Evolutionary conservation across 371 early-diverging fungal genomes (phyloP).

Genomic region (Apophysomyces sp.): DNA sequence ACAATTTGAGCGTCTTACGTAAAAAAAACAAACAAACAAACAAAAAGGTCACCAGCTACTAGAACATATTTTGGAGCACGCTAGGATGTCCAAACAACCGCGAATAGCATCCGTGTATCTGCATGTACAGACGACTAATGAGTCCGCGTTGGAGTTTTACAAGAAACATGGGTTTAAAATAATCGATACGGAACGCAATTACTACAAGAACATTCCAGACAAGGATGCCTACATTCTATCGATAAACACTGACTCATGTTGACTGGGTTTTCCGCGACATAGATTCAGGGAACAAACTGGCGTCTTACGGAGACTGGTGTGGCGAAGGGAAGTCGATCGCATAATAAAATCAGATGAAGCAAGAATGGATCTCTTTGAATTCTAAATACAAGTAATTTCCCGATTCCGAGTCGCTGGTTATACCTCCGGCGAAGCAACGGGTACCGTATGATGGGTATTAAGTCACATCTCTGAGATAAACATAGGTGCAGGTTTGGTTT

Average conservation of each 20-base stretch:
- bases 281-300: neutral
- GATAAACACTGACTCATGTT: constrained; percentile 18
- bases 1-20: neutral
- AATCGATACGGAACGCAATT: constrained; percentile 66
- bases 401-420: too few species aligned
- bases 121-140: constrained; percentile 91
- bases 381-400: too few species aligned
- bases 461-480: too few species aligned
- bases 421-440: too few species aligned
- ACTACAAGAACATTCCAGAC: constrained; percentile 86
- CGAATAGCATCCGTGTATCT: constrained; percentile 56
- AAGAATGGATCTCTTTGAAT: too few species aligned
- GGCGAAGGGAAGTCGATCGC: neutral
- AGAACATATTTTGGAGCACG: constrained; percentile 60
- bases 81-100: constrained; percentile 26
- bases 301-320: neutral
- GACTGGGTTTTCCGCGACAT: neutral
- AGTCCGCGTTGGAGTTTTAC: constrained; percentile 87
- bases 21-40: neutral
- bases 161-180: constrained; percentile 79
- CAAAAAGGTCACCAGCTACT: constrained; percentile 59
- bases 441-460: too few species aligned
- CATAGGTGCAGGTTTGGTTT: too few species aligned
- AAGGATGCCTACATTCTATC: constrained; percentile 78
- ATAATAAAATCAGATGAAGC: neutral